A percentile compares a stretch with the other conserved stretches of the same genome.
phyloP scores from a whole-genome alignment of 2,329 filamentous ascomycete genomes.

The Raffaelea deltoideospora region DNA sequence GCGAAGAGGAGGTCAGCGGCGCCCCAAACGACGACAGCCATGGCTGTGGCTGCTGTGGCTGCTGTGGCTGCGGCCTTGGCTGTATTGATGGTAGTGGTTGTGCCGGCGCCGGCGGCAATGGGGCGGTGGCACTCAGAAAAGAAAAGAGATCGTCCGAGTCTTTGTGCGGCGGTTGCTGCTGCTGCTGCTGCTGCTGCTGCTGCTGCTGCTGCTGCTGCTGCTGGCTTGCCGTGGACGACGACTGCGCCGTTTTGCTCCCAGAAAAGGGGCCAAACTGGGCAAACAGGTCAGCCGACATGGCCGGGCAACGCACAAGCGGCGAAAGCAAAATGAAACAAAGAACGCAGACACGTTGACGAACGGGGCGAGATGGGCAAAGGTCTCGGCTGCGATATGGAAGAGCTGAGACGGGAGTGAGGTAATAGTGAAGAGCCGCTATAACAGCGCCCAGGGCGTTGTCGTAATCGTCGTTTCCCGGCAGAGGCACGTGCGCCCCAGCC shows the following conservation, averaged over 20 bases:
- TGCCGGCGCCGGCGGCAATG: constrained; percentile 5
- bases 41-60: constrained; percentile 2
- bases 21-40: constrained; percentile 3
- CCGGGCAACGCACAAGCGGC: too few species aligned
- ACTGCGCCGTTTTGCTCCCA: too few species aligned
- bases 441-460: too few species aligned
- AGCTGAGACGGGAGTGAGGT: too few species aligned
- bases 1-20: neutral
- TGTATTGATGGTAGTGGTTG: neutral
- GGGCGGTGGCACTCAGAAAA: constrained; percentile 12
- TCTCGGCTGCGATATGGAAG: too few species aligned
- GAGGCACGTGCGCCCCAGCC: too few species aligned
- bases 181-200: constrained; percentile 12
- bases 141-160: constrained; percentile 17
- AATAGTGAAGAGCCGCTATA: too few species aligned
- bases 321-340: too few species aligned
- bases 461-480: too few species aligned
- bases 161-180: constrained; percentile 5
- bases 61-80: constrained; percentile 8
- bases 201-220: neutral
- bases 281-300: constrained; percentile 53
- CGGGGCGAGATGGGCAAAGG: too few species aligned
- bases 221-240: too few species aligned
- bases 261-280: constrained; percentile 43
- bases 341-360: too few species aligned